A percentile compares a stretch with the other conserved stretches of the same genome.
Conservation (phyloP, 768 basidiomycete genomes). For the Pisolithus microcarpus region DNA sequence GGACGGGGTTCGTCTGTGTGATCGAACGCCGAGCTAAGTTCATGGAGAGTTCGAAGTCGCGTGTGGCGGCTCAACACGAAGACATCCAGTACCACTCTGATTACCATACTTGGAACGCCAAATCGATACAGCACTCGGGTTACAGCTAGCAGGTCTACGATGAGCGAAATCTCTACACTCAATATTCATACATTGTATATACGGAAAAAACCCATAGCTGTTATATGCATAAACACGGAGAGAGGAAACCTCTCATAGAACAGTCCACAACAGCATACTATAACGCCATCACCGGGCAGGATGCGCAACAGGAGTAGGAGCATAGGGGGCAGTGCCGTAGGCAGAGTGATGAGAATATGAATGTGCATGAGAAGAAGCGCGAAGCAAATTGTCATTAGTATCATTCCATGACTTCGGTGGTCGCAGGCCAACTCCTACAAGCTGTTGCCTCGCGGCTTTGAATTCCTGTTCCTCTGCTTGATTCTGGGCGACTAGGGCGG, state of each 20-base stretch:
- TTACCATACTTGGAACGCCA: no score
- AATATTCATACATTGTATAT: no score
- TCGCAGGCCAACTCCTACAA: constrained; percentile 64
- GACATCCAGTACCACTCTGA: no score
- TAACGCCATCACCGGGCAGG: constrained; percentile 21
- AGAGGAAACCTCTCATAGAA: constrained; percentile 7
- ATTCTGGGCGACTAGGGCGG: constrained; percentile 70
- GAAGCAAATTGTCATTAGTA: constrained; percentile 32
- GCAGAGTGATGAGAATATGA: constrained; percentile 20
- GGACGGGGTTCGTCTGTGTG: constrained; percentile 65
- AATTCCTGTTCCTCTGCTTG: constrained; percentile 78
- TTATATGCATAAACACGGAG: constrained; percentile 14
- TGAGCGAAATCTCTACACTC: no score
- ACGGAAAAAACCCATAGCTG: background rate
- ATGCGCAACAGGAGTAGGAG: constrained; percentile 22
- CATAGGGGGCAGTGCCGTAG: constrained; percentile 22
- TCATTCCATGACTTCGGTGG: constrained; percentile 75
- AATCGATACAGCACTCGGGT: no score
- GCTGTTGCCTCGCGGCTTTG: constrained; percentile 70
- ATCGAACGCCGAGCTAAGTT: constrained; percentile 84
- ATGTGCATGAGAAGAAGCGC: constrained; percentile 16
- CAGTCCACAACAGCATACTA: constrained; percentile 2
- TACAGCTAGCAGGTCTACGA: no score
- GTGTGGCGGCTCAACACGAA: background rate
- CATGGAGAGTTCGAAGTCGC: constrained; percentile 40